A percentile compares a stretch with the other conserved stretches of the same genome.
Evolutionary conservation across 495 filamentous ascomycete species (phyloP).

Genomic region (Terfezia claveryi): DNA sequence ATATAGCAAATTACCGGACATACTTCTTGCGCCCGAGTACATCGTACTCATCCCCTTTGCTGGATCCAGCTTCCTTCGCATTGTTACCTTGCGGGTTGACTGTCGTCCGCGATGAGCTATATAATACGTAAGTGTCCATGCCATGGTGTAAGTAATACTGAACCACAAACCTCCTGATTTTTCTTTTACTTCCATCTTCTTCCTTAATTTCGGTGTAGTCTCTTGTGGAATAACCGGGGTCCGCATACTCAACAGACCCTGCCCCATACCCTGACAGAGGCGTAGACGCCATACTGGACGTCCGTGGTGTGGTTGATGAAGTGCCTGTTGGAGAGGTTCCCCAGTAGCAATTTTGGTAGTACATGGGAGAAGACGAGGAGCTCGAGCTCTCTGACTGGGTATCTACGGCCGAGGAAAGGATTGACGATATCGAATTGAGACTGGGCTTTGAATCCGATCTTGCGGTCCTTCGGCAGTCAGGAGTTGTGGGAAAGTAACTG

Average conservation of each 20-base stretch:
- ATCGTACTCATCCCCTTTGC: constrained; percentile 16
- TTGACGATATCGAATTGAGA: neutral
- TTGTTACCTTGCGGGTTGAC: constrained; percentile 6
- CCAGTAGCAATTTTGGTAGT: neutral
- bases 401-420: neutral
- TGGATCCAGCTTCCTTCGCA: neutral
- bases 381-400: neutral
- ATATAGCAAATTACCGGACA: neutral
- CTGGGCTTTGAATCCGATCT: neutral
- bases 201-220: neutral
- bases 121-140: neutral
- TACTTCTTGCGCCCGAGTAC: constrained; percentile 20
- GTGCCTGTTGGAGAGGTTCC: neutral
- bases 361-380: neutral
- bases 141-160: constrained; percentile 1
- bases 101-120: constrained; percentile 15
- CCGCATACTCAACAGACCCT: neutral
- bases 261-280: neutral
- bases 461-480: neutral
- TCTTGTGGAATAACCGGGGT: neutral
- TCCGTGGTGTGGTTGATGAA: neutral
- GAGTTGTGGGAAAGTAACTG: neutral
- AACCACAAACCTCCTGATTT: constrained; percentile 17
- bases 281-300: neutral
- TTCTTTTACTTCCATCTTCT: constrained; percentile 1